Percentiles rank a stretch among this genome's conserved stretches.
phyloP scores from a whole-genome alignment of 306 rosid genomes.

The Sphenostylis stenocarpa region DNA sequence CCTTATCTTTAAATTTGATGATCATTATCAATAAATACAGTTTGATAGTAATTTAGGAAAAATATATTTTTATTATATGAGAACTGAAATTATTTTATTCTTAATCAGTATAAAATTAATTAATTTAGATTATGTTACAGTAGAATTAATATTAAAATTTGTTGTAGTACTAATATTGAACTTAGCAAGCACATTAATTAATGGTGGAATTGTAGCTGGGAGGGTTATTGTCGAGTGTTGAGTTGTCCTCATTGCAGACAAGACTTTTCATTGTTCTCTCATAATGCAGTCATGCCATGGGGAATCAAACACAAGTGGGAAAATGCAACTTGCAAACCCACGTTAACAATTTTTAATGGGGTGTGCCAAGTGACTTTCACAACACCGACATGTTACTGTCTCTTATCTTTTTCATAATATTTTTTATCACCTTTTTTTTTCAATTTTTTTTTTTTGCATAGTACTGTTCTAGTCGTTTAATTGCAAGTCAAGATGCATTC shows the following conservation, averaged over 20 bases:
- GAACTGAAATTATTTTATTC: too few species aligned
- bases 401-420: neutral
- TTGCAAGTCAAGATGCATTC: neutral
- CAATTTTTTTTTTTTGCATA: too few species aligned
- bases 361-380: neutral
- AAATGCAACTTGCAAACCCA: neutral
- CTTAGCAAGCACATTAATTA: neutral
- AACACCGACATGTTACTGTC: neutral
- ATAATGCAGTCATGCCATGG: neutral
- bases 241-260: neutral
- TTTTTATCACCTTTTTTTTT: neutral
- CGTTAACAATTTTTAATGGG: neutral
- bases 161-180: too few species aligned
- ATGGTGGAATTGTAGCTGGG: neutral
- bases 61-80: too few species aligned
- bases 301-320: neutral
- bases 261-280: neutral
- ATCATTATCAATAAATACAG: too few species aligned
- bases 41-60: too few species aligned
- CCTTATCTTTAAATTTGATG: too few species aligned
- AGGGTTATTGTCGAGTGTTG: neutral
- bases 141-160: too few species aligned
- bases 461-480: too few species aligned
- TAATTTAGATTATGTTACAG: too few species aligned
- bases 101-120: too few species aligned